Conservation (phyloP, 495 filamentous ascomycete species). For the Astrothelium subdiscretum region DNA sequence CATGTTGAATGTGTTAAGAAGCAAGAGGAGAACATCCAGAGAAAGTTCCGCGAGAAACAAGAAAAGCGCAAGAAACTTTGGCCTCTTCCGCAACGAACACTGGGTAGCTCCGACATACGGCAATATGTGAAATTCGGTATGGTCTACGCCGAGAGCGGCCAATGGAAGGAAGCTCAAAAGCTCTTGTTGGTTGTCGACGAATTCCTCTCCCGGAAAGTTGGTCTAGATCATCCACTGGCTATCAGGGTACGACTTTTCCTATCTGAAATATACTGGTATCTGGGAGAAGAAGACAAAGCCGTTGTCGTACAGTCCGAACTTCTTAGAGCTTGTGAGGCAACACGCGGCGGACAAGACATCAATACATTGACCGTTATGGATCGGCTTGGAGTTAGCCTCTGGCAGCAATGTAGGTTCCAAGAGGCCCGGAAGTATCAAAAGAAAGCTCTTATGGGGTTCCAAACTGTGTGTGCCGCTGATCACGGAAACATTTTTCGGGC, state of each 20-base stretch:
- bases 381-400: conserved; percentile 4
- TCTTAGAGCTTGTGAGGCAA: conserved; percentile 8
- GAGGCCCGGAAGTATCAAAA: conserved; percentile 7
- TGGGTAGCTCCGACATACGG: conserved; percentile 1
- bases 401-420: conserved; percentile 17
- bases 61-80: conserved; percentile 8
- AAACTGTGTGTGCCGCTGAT: background rate
- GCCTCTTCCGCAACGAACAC: conserved; percentile 3
- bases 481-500: background rate
- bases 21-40: conserved; percentile 5
- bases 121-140: conserved; percentile 10
- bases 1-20: conserved; percentile 6
- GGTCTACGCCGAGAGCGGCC: conserved; percentile 8
- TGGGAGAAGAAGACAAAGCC: conserved; percentile 11
- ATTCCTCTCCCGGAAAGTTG: conserved; percentile 7
- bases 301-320: conserved; percentile 9
- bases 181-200: conserved; percentile 14
- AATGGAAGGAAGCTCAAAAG: conserved; percentile 5
- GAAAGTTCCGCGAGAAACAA: conserved; percentile 8
- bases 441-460: background rate
- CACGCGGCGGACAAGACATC: conserved; percentile 12
- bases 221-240: conserved; percentile 17
- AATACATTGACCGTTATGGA: conserved; percentile 9
- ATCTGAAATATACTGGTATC: conserved; percentile 15
- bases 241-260: conserved; percentile 17